Evolutionary conservation across 1,284 basidiomycete species (phyloP), one percentile per base, ranked within the genome.

Genomic region (Ceratobasidium sp.): DNA sequence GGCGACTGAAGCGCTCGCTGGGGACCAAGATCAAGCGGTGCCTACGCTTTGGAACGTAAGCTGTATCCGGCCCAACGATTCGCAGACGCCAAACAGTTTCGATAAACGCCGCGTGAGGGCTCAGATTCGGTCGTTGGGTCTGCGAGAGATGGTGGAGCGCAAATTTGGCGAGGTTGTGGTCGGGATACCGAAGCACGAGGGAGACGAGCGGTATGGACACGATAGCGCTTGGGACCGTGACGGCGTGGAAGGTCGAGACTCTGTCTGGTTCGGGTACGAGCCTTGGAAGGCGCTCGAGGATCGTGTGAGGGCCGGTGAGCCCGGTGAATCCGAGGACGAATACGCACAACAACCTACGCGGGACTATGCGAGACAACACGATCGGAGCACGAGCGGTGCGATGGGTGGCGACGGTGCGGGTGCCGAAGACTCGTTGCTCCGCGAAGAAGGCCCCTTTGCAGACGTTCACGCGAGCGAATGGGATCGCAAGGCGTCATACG

Each of bases 1-100:
- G 2, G 61, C 73, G 39, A 76, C 73, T 40, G 73, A 76, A n/a
- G 73, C 73, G 26, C 73, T 76, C 39, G 73, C 33, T 40, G 73
- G 73, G 0, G 61, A 51, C 10, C 42, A 51, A 64, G 92, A 95
- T 4, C n/a, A n/a, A n/a, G n/a, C n/a, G n/a, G 87, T 87, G 18
- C 90, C 92, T 0, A 89, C 87, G 7, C 82, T 93, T 7, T 98
- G 96, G 96, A 91, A 90, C 0, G 88, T 98, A 12, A 89, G 92
- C 0, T 96, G 95, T 81, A 91, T 98, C 78, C 91, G 95, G 1
- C 96, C 97, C 0, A 98, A 97, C 86, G 96, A 97, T 85, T 95
- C 94, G 0, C 89, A 90, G 39, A 93, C 93, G 0, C 89, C 95
- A 20, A 95, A 96, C 82, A 95, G 94, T 5, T 96, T 97, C 83